Evolutionary conservation across 345 rosid genomes (phyloP).

Genomic region (Linum usitatissimum): DNA sequence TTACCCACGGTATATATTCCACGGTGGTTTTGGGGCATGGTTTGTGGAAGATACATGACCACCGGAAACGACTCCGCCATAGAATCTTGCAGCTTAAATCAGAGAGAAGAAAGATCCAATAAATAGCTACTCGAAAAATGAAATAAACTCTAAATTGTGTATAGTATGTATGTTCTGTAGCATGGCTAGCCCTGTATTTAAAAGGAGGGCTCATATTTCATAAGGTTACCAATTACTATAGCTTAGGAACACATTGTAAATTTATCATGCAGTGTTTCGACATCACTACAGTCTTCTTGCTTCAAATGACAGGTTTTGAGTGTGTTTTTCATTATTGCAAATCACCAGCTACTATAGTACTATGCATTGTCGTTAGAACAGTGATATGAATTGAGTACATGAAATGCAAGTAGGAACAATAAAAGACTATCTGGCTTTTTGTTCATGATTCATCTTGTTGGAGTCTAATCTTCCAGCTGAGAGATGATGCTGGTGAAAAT

Average conservation of each 20-base stretch:
- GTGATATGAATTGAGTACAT: too few species aligned
- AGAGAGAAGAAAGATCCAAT: constrained; percentile 26
- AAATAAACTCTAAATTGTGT: background rate
- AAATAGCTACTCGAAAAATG: background rate
- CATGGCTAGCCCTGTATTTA: background rate
- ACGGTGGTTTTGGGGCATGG: constrained; percentile 79
- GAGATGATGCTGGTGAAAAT: constrained; percentile 64
- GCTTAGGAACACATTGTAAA: background rate
- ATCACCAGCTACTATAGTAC: background rate
- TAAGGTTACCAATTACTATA: too few species aligned
- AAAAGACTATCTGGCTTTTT: too few species aligned
- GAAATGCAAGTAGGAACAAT: too few species aligned
- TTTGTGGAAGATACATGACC: constrained; percentile 84
- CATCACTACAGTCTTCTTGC: background rate
- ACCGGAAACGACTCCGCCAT: constrained; percentile 56
- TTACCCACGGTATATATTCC: constrained; percentile 88
- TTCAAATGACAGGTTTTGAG: background rate
- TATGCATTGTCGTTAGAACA: too few species aligned
- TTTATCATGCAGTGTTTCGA: background rate
- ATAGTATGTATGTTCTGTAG: background rate
- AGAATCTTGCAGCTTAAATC: constrained; percentile 53
- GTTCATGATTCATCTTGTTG: too few species aligned
- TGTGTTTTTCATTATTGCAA: background rate
- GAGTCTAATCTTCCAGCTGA: constrained; percentile 47
- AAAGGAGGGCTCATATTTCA: too few species aligned